Evolutionary conservation across 345 rosid species (phyloP).

Genomic region (Anastatica hierochuntica): DNA sequence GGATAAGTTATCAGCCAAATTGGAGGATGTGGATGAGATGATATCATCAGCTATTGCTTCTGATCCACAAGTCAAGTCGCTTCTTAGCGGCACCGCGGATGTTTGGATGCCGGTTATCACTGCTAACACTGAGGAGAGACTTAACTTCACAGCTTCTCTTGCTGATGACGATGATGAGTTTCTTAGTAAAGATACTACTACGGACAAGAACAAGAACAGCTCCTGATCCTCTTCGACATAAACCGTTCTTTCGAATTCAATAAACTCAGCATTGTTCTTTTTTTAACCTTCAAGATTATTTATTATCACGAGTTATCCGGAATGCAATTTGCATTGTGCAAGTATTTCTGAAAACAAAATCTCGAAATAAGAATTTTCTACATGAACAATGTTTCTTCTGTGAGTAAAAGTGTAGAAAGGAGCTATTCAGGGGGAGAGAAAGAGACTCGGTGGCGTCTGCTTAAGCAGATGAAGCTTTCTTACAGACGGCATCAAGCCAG

Average conservation of each 20-base stretch:
- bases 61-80: conserved; percentile 66
- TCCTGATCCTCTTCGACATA: not conserved
- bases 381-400: conserved; percentile 16
- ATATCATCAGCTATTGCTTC: conserved; percentile 56
- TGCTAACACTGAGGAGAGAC: conserved; percentile 60
- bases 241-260: not conserved
- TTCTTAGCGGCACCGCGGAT: conserved; percentile 68
- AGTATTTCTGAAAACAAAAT: not conserved
- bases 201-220: not conserved
- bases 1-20: conserved; percentile 69
- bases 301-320: conserved; percentile 7
- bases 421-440: conserved; percentile 12
- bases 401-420: not conserved
- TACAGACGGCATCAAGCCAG: conserved; percentile 75
- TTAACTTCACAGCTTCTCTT: conserved; percentile 41
- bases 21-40: conserved; percentile 79
- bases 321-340: conserved; percentile 13
- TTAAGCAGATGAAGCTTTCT: conserved; percentile 41
- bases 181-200: conserved; percentile 4
- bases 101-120: conserved; percentile 87
- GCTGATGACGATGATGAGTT: conserved; percentile 16
- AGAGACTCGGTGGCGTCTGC: not conserved
- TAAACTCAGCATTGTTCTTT: not conserved
- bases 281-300: not conserved
- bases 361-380: conserved; percentile 2